Base-by-base conservation (phyloP, 1,284 basidiomycete species). In the Naganishia albida region DNA sequence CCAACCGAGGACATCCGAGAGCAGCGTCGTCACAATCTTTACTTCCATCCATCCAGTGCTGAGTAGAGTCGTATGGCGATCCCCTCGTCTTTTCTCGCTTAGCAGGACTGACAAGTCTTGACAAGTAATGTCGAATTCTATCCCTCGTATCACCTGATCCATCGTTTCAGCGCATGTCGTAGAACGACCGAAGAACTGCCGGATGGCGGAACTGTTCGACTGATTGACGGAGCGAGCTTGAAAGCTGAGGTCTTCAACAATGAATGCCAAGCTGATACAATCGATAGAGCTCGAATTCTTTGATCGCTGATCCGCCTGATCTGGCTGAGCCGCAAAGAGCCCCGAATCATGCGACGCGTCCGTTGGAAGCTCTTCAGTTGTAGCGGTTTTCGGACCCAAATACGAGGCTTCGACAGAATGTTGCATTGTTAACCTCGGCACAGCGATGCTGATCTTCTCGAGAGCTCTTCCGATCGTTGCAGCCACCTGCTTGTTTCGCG, bases 371-470 rank as follows among this genome's bases (percentile, higher is more conserved):
- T 10, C 34, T 16, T 39, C 23, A 15, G 26, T 28, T 15, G 34
- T 18, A 26, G 57, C 30, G 7, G 49, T 10, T 25, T 60, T 50
- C 20, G 57, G 46, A 10, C 46, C 57, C 20, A 60, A 46, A 60
- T 50, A 60, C 8, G 57, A 60, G 6, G 57, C 57, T n/a, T 50
- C 57, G n/a, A 60, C 7, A 0, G 57, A 40, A 40, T 60, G 57
- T 8, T 18, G 57, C 23, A 60, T 25, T 12, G 57, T 49, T 23
- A 60, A 26, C n/a, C 15, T 48, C 4, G 57, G 23, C 8, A 60
- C 46, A 18, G 23, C 23, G 12, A 60, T 6, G n/a, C 15, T n/a
- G 7, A 38, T 23, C 12, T 16, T 20, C 12, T 60, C 46, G 20
- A 60, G 7, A 10, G 57, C 57, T 25, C 57, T 38, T 8, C 57